A percentile compares a stretch with the other conserved stretches of the same genome.
These are phyloP conservation scores for Ophiostoma himal-ulmi DNA, from an alignment of 2,329 filamentous ascomycete species.

Conservation along the genomic window DNA sequence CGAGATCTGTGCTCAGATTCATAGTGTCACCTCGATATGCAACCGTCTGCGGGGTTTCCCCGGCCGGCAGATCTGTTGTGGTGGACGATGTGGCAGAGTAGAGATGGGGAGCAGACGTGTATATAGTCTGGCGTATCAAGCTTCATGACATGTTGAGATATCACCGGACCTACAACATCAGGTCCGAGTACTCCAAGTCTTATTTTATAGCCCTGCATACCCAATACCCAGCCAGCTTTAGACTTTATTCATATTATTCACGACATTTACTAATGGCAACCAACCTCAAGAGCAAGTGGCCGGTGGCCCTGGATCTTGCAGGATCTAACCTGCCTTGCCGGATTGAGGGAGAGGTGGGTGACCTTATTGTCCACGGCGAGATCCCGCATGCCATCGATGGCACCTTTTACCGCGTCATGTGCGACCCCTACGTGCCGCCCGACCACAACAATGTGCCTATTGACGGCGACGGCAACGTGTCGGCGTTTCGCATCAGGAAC, in stretches of 20 bases:
- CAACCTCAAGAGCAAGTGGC: background rate
- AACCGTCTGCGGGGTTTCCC: background rate
- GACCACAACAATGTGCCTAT: conserved; percentile 34
- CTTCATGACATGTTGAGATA: background rate
- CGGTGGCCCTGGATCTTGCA: background rate
- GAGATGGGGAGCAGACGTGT: background rate
- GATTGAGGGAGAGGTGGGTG: conserved; percentile 17
- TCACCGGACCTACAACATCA: background rate
- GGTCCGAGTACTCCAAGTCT: too few species aligned
- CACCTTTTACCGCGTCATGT: conserved; percentile 38
- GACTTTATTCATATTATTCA: too few species aligned
- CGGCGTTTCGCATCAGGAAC: conserved; percentile 33
- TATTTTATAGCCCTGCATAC: too few species aligned
- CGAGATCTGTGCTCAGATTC: background rate
- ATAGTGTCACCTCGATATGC: background rate
- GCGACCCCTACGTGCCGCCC: conserved; percentile 37
- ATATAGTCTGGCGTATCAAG: background rate
- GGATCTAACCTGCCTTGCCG: conserved; percentile 16
- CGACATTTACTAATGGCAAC: too few species aligned
- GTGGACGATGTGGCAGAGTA: too few species aligned
- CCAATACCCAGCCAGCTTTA: too few species aligned
- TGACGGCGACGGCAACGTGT: conserved; percentile 38
- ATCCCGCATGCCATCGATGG: conserved; percentile 33
- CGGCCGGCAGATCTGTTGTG: background rate
- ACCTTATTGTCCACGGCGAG: conserved; percentile 17